Evolutionary conservation across 176 grass and related monocot species (phyloP).

Genomic region (Neostapfia colusana): DNA sequence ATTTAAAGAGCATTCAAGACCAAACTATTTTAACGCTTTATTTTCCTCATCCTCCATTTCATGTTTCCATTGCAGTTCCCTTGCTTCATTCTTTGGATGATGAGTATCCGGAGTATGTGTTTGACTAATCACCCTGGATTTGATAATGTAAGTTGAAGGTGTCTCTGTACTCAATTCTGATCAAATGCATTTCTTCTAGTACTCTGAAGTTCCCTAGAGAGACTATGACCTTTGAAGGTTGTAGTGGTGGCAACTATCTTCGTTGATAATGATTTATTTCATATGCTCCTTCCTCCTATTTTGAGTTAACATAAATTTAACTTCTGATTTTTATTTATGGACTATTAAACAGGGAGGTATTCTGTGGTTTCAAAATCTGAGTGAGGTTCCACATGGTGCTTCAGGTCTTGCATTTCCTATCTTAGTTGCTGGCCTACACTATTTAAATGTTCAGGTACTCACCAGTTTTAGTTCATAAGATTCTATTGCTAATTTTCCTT

Average conservation of each 20-base stretch:
- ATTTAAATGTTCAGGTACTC: conserved; percentile 88
- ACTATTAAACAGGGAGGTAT: conserved; percentile 61
- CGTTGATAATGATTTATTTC: conserved; percentile 19
- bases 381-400: conserved; percentile 65
- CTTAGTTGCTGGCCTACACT: conserved; percentile 81
- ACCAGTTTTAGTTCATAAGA: conserved; percentile 7
- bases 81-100: conserved; percentile 89
- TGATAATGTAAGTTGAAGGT: conserved; percentile 67
- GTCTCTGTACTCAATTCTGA: conserved; percentile 29
- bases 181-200: conserved; percentile 16
- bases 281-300: neutral
- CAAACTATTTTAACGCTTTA: conserved; percentile 4
- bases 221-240: conserved; percentile 16
- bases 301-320: conserved; percentile 24
- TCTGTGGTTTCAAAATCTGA: conserved; percentile 87
- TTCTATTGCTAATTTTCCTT: conserved; percentile 13
- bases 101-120: conserved; percentile 76
- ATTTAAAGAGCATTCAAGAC: conserved; percentile 4
- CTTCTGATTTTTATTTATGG: conserved; percentile 21
- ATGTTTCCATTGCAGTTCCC: conserved; percentile 53
- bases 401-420: conserved; percentile 71
- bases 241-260: conserved; percentile 8
- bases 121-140: conserved; percentile 74
- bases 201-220: conserved; percentile 25
- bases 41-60: neutral